Base-by-base conservation (phyloP, 2,329 filamentous ascomycete species). In the Aureobasidium sp. region DNA sequence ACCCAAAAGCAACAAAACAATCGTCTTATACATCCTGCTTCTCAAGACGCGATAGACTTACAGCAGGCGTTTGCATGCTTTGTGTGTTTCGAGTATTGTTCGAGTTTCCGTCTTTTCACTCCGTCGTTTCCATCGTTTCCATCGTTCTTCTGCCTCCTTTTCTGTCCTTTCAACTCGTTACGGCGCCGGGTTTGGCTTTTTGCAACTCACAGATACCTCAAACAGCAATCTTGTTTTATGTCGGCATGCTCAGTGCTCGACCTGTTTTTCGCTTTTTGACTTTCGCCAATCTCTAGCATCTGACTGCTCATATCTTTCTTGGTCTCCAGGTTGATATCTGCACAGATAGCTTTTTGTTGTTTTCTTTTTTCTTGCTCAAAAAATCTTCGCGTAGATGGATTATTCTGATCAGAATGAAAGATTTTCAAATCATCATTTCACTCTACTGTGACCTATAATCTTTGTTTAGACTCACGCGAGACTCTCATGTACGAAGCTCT, bases 201-300 rank as follows among this genome's bases (percentile, higher is more conserved):
- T 60, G 36, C 29, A 57, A 57, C 53, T 46, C 46, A 60, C 57
- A 60, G 57, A 60, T 60, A 60, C 57, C 57, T 29, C 36, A 51
- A 60, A 50, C 36, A 60, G 57, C 56, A 59, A 56, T 46, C 27
- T 60, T 43, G 44, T 48, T 29, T 60, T 34, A 26, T 39, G 46
- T 46, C 57, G 37, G 43, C 36, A 34, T 36, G 43, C 17, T 20
- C 10, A 27, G 27, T 60, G 43, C 17, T 51, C 27, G 44, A 27
- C 44, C 46, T 50, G 34, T 6, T 59, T 24, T 59, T 57, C 17
- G 29, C 29, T 27, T 46, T 46, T 46, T 34, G 26, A 17, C 34
- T 56, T 17, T 26, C 29, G 9, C 29, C 27, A 12, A 41, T 24
- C 20, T 57, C 15, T 29, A 20, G 37, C 55, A 59, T 59, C 43